Evolutionary conservation across 1,139 yeast genomes (phyloP), one percentile per base, ranked within the genome.

Genomic region (Scheffersomyces cryptocercus): DNA sequence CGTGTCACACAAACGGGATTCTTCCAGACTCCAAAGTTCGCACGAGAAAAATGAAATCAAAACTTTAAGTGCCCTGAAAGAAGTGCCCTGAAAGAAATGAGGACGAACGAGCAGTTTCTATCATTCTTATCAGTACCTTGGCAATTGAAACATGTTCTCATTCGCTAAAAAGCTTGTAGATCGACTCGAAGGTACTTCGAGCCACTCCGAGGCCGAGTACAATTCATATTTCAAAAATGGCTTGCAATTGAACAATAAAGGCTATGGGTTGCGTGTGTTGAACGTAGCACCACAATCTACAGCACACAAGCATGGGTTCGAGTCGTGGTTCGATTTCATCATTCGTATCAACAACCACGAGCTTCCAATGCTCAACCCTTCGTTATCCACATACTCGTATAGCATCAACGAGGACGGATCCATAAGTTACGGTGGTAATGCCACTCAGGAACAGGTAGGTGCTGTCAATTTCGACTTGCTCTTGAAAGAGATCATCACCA

Each of bases 261-360:
- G 79, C 1, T 66, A 72, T 48, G 79, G 68, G 1, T 64, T 75
- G 36, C 59, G 79, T 40, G 73, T 75, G 4, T 56, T 74, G 41
- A 58, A 59, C 31, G 77, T 75, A 15, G 60, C 52, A 9, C 77
- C 79, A 7, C 75, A 70, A 37, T 72, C 78, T 4, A 38, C 53
- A 7, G 79, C 72, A 1, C 69, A 68, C 40, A 52, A 56, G 35
- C 52, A 56, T 3, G 78, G 77, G 0, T 62, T 93, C 24, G 95
- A 89, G 63, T 77, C 95, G 9, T 84, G 89, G 82, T 93, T 91
- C 59, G 98, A 93, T 62, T 91, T 76, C 59, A 81, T 93, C 38
- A 77, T 90, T 28, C 85, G 86, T 2, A 71, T 91, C 47, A 88
- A 91, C 56, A 89, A 88, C 40, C 85, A 81, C 50, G 88, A 86